Base-by-base conservation (phyloP, 805 yeast genomes). In the Yamadazyma ubonensis region DNA sequence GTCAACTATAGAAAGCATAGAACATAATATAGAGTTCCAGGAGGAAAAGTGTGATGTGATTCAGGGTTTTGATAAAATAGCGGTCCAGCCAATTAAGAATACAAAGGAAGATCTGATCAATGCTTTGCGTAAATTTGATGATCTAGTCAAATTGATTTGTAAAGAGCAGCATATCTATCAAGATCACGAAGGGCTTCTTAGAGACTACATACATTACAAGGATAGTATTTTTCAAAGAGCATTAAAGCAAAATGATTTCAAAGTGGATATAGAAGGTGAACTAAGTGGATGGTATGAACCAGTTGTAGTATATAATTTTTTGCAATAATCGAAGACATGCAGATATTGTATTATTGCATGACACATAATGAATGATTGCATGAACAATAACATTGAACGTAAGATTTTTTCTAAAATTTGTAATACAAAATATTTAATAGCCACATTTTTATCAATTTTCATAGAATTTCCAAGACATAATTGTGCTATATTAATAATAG, bases 11-110 rank as follows among this genome's bases (percentile, higher is more conserved):
- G 55, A 48, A 11, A 64, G 57, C n/a, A 42, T 55, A 6, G 58
- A 43, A 5, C 45, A 51, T 11, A 43, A 51, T 23, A 47, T 61
- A 10, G 48, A 50, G 25, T 50, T 42, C 31, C 65, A 58, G 40
- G 65, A 59, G 26, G 52, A 49, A 5, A 47, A 53, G 6, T 60
- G 54, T 36, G 61, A 54, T 39, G 55, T 49, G 4, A 42, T 51
- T n/a, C 52, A 50, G 36, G 62, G 60, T 9, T 40, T 58, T 6
- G 54, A 42, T 2, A 43, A 48, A 32, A n/a, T 47, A 10, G 45
- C 49, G 4, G 32, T 47, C 14, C 23, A 17, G 7, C 51, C 51
- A n/a, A 29, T 21, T 16, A 32, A 32, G 5, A 19, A 42, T 1
- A n/a, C 33, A 5, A 27, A 20, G 3, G 14, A 14, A 18, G 20